A percentile compares a stretch with the other conserved stretches of the same genome.
Evolutionary conservation across 805 yeast genomes (phyloP).

Genomic region (Brettanomyces naardenensis): DNA sequence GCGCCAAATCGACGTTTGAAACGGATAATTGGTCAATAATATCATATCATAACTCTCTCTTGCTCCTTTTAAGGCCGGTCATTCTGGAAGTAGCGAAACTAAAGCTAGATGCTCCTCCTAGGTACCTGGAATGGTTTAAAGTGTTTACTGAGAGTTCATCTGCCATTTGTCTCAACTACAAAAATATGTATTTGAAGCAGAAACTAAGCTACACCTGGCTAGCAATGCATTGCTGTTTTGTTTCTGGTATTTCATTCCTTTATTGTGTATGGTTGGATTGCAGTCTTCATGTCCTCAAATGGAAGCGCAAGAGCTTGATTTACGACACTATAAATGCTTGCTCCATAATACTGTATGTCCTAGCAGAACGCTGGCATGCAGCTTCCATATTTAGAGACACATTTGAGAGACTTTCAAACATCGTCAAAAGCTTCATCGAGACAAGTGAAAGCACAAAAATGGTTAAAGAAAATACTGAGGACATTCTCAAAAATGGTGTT

Average conservation of each 20-base stretch:
- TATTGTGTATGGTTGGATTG: conserved; percentile 27
- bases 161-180: conserved; percentile 23
- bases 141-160: conserved; percentile 26
- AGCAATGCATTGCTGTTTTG: conserved; percentile 26
- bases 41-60: conserved; percentile 28
- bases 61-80: conserved; percentile 24
- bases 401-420: conserved; percentile 21
- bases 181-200: conserved; percentile 18
- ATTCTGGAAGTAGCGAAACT: conserved; percentile 16
- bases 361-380: conserved; percentile 23
- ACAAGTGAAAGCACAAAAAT: too few species aligned
- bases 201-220: conserved; percentile 25
- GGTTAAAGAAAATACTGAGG: neutral
- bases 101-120: conserved; percentile 12
- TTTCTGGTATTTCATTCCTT: conserved; percentile 24
- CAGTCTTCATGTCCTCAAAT: conserved; percentile 16
- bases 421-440: too few species aligned
- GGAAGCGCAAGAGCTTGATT: conserved; percentile 18
- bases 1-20: conserved; percentile 23
- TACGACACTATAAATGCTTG: conserved; percentile 26
- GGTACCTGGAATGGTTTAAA: conserved; percentile 26
- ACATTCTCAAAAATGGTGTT: conserved; percentile 5
- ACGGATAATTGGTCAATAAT: conserved; percentile 26
- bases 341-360: conserved; percentile 20
- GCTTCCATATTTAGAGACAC: conserved; percentile 23